These are phyloP conservation scores for Agroathelia rolfsii DNA, from an alignment of 1,284 basidiomycete genomes.

Conservation along the genomic window DNA sequence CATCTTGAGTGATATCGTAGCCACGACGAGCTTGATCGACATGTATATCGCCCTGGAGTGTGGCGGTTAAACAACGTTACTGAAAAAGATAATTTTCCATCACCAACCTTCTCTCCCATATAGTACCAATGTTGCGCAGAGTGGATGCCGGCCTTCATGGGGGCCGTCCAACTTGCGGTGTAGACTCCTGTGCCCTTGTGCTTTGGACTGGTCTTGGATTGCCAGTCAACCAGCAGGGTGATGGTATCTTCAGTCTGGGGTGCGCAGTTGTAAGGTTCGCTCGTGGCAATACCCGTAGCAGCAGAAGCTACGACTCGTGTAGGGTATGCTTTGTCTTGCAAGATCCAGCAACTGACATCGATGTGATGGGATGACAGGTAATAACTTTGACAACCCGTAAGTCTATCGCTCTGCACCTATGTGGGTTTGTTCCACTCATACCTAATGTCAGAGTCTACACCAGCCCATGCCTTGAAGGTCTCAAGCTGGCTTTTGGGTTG, in stretches of 20 bases:
- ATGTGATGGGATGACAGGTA: constrained; percentile 93
- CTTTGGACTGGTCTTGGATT: constrained; percentile 58
- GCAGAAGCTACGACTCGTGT: constrained; percentile 83
- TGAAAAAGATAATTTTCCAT: no score
- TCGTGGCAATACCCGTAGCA: constrained; percentile 81
- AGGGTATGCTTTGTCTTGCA: constrained; percentile 71
- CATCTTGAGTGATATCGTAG: constrained; percentile 80
- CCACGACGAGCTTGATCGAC: constrained; percentile 92
- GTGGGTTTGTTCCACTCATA: no score
- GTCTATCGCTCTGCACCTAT: no score
- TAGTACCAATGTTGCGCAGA: constrained; percentile 91
- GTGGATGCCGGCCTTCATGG: constrained; percentile 70
- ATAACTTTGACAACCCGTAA: constrained; percentile 60
- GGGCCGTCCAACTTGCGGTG: constrained; percentile 85
- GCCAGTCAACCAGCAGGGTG: constrained; percentile 89
- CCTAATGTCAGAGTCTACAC: constrained; percentile 87
- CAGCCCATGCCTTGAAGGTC: constrained; percentile 91
- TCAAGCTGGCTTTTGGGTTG: constrained; percentile 92
- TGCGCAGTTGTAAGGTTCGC: constrained; percentile 77
- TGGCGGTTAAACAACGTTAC: no score
- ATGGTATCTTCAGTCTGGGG: constrained; percentile 89
- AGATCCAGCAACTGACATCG: constrained; percentile 86
- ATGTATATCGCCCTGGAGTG: constrained; percentile 82
- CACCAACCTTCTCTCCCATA: constrained; percentile 75
- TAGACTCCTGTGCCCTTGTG: constrained; percentile 80